Percentiles rank a stretch among this genome's conserved stretches.
These are phyloP conservation scores for Citrullus colocynthis DNA, from an alignment of 306 rosid species.

Conservation along the genomic window DNA sequence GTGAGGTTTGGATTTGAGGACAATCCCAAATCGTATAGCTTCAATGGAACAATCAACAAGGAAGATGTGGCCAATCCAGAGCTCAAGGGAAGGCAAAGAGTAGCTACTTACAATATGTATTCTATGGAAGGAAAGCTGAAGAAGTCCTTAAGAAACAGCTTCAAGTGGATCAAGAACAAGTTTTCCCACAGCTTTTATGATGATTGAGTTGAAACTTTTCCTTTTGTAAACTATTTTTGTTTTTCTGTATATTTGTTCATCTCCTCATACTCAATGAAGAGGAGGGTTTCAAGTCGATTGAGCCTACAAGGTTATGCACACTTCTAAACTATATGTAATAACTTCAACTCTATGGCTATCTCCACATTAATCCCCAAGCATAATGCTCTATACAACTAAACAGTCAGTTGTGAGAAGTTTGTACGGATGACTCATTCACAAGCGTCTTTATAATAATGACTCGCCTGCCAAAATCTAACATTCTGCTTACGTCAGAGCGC, in stretches of 20 bases:
- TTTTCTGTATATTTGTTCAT: not conserved
- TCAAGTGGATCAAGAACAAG: conserved; percentile 65
- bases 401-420: no score
- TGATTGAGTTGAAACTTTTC: not conserved
- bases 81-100: conserved; percentile 43
- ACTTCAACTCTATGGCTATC: not conserved
- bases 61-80: conserved; percentile 37
- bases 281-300: not conserved
- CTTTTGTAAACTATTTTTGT: not conserved
- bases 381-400: not conserved
- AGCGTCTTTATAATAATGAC: no score
- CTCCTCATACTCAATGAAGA: not conserved
- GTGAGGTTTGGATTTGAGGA: conserved; percentile 29
- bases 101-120: conserved; percentile 42
- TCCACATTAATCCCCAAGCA: not conserved
- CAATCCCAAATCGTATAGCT: conserved; percentile 33
- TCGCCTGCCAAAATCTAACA: no score
- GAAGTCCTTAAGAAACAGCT: conserved; percentile 41
- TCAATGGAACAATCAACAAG: conserved; percentile 28
- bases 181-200: conserved; percentile 15
- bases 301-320: not conserved
- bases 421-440: no score
- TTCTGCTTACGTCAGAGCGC: no score
- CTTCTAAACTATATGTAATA: not conserved
- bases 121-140: conserved; percentile 48